These are phyloP conservation scores for Agaricus subrufescens DNA, from an alignment of 768 basidiomycete genomes.

Conservation along the genomic window DNA sequence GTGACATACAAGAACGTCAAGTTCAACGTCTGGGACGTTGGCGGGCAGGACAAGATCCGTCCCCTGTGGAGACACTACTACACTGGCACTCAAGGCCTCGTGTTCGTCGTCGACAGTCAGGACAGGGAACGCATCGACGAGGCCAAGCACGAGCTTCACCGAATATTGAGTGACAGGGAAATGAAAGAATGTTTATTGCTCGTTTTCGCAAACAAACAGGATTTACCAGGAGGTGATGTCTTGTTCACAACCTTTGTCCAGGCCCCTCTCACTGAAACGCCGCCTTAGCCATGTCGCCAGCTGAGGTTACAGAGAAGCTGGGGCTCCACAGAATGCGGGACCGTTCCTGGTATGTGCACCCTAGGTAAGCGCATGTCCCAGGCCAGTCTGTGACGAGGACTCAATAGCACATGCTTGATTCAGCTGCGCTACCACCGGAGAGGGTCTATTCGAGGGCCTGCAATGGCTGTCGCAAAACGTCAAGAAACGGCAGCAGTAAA, in stretches of 20 bases:
- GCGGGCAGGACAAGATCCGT: constrained; percentile 99
- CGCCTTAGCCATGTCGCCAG: constrained; percentile 90
- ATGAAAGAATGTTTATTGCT: constrained; percentile 97
- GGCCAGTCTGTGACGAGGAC: not conserved
- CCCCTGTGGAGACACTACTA: constrained; percentile 99
- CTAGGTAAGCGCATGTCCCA: constrained; percentile 57
- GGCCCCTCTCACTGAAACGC: not conserved
- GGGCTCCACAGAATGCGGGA: constrained; percentile 96
- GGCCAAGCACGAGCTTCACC: constrained; percentile 91
- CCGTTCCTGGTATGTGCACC: constrained; percentile 98
- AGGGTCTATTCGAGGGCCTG: constrained; percentile 94
- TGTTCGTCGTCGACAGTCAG: constrained; percentile 97
- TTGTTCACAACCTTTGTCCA: not conserved
- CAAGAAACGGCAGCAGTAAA: constrained; percentile 81
- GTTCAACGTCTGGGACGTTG: constrained; percentile 95
- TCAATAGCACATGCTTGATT: not conserved
- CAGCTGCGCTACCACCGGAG: constrained; percentile 94
- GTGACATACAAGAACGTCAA: constrained; percentile 99
- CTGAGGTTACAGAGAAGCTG: constrained; percentile 96
- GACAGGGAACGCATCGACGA: constrained; percentile 95
- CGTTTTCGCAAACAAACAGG: constrained; percentile 99
- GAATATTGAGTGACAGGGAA: constrained; percentile 93
- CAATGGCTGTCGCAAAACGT: constrained; percentile 98
- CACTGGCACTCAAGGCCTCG: constrained; percentile 96
- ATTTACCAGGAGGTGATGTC: constrained; percentile 85